Evolutionary conservation across 257 asterid species (phyloP).

Genomic region (Perilla frutescens): DNA sequence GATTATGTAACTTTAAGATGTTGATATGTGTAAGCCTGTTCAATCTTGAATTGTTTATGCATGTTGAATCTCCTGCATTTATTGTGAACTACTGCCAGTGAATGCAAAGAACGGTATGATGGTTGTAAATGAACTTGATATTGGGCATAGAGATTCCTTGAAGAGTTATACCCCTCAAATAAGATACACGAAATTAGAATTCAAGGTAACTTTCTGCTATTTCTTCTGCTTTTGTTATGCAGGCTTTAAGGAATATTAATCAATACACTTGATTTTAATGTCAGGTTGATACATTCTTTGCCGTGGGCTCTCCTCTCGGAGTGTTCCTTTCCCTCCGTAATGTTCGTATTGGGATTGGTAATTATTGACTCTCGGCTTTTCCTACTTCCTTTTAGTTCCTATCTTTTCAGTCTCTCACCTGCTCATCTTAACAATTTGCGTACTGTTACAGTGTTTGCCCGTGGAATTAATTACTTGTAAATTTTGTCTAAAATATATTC

Average conservation of each 20-base stretch:
- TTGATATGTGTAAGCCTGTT: conserved; percentile 15
- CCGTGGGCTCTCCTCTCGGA: conserved; percentile 99
- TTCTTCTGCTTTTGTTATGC: conserved; percentile 20
- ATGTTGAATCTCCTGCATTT: conserved; percentile 28
- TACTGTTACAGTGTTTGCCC: conserved; percentile 6
- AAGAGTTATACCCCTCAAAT: conserved; percentile 78
- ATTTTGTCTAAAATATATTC: conserved; percentile 30
- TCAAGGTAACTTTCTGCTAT: conserved; percentile 61
- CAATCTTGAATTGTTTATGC: conserved; percentile 10
- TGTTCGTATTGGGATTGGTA: conserved; percentile 93
- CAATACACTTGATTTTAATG: conserved; percentile 34
- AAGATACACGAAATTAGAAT: conserved; percentile 80
- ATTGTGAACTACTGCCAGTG: conserved; percentile 46
- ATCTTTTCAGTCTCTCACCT: not conserved
- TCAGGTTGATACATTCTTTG: conserved; percentile 95
- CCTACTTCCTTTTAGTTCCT: conserved; percentile 17
- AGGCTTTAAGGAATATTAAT: not conserved
- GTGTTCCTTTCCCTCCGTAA: conserved; percentile 96
- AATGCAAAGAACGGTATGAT: conserved; percentile 38
- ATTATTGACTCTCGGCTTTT: conserved; percentile 33
- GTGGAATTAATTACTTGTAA: not conserved
- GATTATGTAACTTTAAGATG: conserved; percentile 32
- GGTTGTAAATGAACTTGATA: conserved; percentile 43
- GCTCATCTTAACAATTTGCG: conserved; percentile 19
- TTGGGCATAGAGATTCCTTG: conserved; percentile 46